These are phyloP conservation scores for Eucalyptus erythrocorys DNA, from an alignment of 345 rosid genomes.

Conservation along the genomic window DNA sequence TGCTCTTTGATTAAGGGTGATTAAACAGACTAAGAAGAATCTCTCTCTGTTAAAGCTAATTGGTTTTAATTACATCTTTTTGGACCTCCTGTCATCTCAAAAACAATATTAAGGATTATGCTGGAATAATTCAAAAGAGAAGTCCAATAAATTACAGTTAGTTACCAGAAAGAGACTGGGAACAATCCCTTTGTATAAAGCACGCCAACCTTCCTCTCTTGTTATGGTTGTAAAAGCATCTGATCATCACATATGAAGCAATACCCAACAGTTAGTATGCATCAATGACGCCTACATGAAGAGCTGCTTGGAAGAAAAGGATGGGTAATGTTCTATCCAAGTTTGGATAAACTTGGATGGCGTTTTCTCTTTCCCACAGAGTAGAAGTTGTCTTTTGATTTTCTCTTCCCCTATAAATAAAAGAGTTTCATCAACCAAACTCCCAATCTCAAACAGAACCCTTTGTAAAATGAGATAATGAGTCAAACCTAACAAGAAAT, in stretches of 20 bases:
- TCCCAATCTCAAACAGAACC: neutral
- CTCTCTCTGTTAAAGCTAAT: too few relatives aligned
- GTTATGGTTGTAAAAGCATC: slow-evolving; percentile 81
- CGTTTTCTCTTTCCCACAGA: neutral
- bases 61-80: neutral
- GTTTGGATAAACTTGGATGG: neutral
- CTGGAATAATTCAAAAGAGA: neutral
- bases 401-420: neutral
- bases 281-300: neutral
- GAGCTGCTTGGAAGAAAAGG: neutral
- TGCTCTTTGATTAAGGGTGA: too few relatives aligned
- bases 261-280: neutral
- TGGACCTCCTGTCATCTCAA: neutral
- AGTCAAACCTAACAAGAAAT: too few relatives aligned
- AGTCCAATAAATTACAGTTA: neutral
- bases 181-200: slow-evolving; percentile 74
- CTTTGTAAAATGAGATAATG: too few relatives aligned
- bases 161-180: slow-evolving; percentile 76
- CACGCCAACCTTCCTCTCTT: slow-evolving; percentile 86
- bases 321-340: neutral
- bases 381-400: neutral
- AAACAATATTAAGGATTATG: neutral
- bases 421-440: neutral
- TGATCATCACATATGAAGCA: slow-evolving; percentile 4
- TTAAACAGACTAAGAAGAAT: too few relatives aligned